Evolutionary conservation across 129 eudicot species (phyloP).

Genomic region (Oenanthe sinensis): DNA sequence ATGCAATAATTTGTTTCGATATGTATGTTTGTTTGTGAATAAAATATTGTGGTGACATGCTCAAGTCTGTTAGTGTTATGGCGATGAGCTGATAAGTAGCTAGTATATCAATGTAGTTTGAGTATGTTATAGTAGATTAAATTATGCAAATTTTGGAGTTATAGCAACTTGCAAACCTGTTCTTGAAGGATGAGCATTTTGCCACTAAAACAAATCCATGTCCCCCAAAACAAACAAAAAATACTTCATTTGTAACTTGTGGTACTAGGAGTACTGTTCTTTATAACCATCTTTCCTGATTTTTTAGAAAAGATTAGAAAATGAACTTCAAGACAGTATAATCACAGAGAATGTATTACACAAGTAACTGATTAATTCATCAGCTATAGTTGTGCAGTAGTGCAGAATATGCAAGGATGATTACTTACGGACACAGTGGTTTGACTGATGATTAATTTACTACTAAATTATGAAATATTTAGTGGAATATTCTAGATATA

Average conservation of each 20-base stretch:
- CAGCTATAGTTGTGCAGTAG: background rate
- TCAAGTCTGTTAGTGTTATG: no score
- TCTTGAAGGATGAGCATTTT: no score
- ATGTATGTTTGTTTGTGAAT: background rate
- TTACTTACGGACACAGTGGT: no score
- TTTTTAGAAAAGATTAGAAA: background rate
- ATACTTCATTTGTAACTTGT: no score
- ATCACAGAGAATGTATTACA: background rate
- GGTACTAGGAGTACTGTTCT: background rate
- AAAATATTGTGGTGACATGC: background rate
- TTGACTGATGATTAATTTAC: constrained; percentile 1
- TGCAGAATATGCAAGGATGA: no score
- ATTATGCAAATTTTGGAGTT: background rate
- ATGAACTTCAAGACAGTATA: background rate
- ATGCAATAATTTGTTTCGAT: background rate
- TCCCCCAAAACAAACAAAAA: no score
- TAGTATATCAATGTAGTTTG: background rate
- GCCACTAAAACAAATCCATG: no score
- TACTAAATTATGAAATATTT: background rate
- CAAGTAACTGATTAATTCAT: background rate
- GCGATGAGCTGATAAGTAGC: background rate
- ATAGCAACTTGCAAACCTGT: background rate
- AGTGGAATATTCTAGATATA: background rate
- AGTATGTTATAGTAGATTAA: background rate
- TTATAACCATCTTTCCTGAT: constrained; percentile 10